A percentile compares a stretch with the other conserved stretches of the same genome.
Conservation (phyloP, 225 moss, liverwort and hornwort genomes). For the Rhytidiadelphus loreus region DNA sequence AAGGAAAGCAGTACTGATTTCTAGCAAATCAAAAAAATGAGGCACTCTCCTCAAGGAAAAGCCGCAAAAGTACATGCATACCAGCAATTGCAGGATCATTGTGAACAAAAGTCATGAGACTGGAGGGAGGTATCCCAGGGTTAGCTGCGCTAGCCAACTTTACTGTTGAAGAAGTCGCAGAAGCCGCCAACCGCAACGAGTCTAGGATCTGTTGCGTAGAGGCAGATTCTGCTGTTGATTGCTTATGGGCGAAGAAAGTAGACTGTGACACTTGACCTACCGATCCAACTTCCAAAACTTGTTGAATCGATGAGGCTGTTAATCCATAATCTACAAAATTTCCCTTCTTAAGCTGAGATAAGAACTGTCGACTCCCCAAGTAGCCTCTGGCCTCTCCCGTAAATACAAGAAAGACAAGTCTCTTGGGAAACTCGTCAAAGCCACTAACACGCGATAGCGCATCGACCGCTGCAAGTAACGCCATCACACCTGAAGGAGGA, state of each 20-base stretch:
- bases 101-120: conserved; percentile 82
- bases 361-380: conserved; percentile 90
- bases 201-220: conserved; percentile 59
- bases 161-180: conserved; percentile 38
- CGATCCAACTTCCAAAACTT: conserved; percentile 87
- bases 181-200: conserved; percentile 51
- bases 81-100: conserved; percentile 32
- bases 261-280: conserved; percentile 62
- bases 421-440: conserved; percentile 51
- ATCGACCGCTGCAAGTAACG: conserved; percentile 89
- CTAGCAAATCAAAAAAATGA: neutral
- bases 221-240: conserved; percentile 34
- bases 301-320: conserved; percentile 43
- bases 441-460: conserved; percentile 55
- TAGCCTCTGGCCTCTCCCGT: conserved; percentile 96
- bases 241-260: conserved; percentile 75
- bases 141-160: conserved; percentile 53
- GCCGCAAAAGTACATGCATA: conserved; percentile 1
- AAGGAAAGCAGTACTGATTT: neutral
- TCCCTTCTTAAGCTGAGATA: conserved; percentile 58
- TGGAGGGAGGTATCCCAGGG: conserved; percentile 93
- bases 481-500: conserved; percentile 62
- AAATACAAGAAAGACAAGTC: conserved; percentile 68
- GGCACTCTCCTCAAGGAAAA: neutral
- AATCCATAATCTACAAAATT: conserved; percentile 50